Evolutionary conservation across 192 early-diverging fungal genomes (phyloP).

Genomic region (Backusella tarrabulga): DNA sequence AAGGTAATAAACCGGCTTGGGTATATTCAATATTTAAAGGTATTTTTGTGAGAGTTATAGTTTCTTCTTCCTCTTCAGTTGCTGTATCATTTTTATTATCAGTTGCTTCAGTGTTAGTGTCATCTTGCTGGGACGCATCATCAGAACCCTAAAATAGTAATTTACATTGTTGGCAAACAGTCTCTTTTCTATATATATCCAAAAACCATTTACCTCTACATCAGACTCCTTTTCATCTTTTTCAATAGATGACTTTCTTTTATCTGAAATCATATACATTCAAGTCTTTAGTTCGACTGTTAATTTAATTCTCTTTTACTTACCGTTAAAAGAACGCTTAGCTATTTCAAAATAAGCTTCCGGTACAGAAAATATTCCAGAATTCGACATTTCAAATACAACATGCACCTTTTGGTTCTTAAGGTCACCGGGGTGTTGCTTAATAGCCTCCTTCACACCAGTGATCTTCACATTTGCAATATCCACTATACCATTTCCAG

Average conservation of each 20-base stretch:
- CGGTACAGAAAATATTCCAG: constrained; percentile 65
- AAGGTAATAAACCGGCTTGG: constrained; percentile 20
- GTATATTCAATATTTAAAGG: constrained; percentile 24
- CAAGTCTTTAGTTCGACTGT: neutral
- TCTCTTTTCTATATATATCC: neutral
- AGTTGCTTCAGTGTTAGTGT: constrained; percentile 34
- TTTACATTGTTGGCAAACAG: neutral
- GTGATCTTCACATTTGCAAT: constrained; percentile 65
- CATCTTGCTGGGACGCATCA: constrained; percentile 16
- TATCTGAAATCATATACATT: constrained; percentile 32
- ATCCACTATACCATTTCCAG: constrained; percentile 31
- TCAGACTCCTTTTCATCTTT: constrained; percentile 15
- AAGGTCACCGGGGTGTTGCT: constrained; percentile 58
- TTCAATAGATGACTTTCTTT: constrained; percentile 62
- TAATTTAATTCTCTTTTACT: neutral
- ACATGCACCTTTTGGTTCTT: constrained; percentile 79
- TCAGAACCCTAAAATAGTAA: neutral
- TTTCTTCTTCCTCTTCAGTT: constrained; percentile 17
- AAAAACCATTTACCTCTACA: neutral
- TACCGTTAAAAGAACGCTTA: constrained; percentile 35
- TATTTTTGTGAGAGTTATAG: constrained; percentile 13
- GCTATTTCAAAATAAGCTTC: constrained; percentile 55
- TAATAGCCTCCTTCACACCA: constrained; percentile 69
- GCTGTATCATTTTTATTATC: constrained; percentile 35
- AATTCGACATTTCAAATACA: constrained; percentile 75